These are phyloP conservation scores for Silene noctiflora DNA, from an alignment of 179 eudicot species.

Conservation along the genomic window DNA sequence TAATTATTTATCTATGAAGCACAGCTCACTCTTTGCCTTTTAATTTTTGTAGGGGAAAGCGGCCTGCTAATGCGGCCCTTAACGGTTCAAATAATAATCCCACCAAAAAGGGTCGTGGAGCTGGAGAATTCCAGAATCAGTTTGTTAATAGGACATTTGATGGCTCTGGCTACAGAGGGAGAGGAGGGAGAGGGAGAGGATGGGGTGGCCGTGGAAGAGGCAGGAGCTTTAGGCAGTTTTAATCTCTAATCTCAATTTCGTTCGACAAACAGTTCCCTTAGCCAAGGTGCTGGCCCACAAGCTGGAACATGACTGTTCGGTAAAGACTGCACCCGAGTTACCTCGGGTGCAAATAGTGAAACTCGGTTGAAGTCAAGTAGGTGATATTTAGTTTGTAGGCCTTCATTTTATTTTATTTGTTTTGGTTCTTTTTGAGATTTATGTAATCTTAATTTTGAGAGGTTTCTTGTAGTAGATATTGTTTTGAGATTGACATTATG, in stretches of 20 bases:
- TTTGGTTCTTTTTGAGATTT: neutral
- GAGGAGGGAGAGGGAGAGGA: conserved; percentile 42
- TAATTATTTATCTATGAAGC: too few species aligned
- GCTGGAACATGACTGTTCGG: neutral
- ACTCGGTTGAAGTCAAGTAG: neutral
- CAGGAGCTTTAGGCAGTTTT: conserved; percentile 29
- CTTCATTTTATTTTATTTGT: neutral
- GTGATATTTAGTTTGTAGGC: conserved; percentile 2
- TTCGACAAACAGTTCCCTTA: neutral
- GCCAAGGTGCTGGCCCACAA: conserved; percentile 6
- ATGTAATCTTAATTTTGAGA: neutral
- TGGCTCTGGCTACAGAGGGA: conserved; percentile 36
- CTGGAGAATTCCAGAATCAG: conserved; percentile 36
- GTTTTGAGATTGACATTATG: neutral
- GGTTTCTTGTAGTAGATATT: neutral
- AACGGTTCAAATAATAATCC: conserved; percentile 52
- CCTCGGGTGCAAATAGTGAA: neutral
- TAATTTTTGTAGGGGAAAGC: conserved; percentile 35
- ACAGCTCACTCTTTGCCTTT: too few species aligned
- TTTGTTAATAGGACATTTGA: conserved; percentile 40
- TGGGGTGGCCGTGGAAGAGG: conserved; percentile 49
- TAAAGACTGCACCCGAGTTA: neutral
- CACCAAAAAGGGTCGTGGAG: conserved; percentile 46
- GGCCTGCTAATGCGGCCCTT: conserved; percentile 40
- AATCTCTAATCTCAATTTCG: neutral